Evolutionary conservation across 257 asterid genomes (phyloP), one percentile per base, ranked within the genome.

Genomic region (Fraxinus cuspidata): DNA sequence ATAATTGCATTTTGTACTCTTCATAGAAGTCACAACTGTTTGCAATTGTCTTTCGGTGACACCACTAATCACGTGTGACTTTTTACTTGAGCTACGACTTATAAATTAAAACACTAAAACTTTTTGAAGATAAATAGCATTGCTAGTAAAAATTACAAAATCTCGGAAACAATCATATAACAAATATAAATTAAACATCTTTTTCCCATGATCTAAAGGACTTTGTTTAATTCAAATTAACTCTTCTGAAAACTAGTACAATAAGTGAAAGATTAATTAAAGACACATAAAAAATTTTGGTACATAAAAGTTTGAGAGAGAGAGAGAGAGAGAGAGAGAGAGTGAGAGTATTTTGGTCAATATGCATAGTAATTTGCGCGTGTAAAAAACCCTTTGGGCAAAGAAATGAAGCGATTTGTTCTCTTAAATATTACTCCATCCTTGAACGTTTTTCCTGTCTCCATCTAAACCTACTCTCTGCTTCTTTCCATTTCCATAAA

Each of bases 401-500:
- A 40, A 40, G 16, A 2, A 40, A 40, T 10, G 47, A 40, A 40
- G 47, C 11, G 80, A 78, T 75, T 80, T 77, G 51, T 77, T 29
- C 77, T 47, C 81, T 75, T 77, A 16, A 74, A 71, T 53, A 76
- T 75, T 49, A 69, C 81, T 73, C 86, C 60, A 77, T 67, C 80
- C 72, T 78, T 84, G 67, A 51, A 84, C 84, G 80, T 82, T 84
- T 83, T 90, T 78, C 72, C 82, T 85, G 94, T 86, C 92, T 83
- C 88, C 85, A 82, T 90, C 92, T 78, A 83, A 80, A 80, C 84
- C 85, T 73, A 76, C 88, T 83, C 85, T 78, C 85, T 79, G 83
- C 82, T 81, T 83, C 81, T 88, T 85, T 80, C 82, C 73, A 82
- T 81, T 82, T 84, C 84, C 83, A 84, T 49, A 78, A 71, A 81